These are phyloP conservation scores for Linnemannia exigua DNA, from an alignment of 192 early-diverging fungal species.

Conservation along the genomic window DNA sequence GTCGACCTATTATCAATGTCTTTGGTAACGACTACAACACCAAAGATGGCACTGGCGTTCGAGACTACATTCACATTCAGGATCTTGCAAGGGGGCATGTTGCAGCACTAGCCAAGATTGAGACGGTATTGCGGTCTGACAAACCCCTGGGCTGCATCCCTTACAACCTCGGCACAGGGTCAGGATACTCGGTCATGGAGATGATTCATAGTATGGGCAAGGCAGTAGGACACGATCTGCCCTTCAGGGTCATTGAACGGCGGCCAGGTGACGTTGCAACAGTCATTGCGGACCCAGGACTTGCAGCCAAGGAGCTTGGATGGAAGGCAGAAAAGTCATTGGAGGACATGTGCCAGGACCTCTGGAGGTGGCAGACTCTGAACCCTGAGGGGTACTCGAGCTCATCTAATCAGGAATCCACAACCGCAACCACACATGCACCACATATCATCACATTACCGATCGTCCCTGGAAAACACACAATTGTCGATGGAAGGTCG, in stretches of 20 bases:
- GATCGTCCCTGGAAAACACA: background rate
- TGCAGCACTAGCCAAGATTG: constrained; percentile 84
- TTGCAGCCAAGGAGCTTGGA: constrained; percentile 46
- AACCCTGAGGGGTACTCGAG: constrained; percentile 64
- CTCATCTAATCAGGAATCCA: background rate
- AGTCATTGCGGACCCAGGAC: constrained; percentile 81
- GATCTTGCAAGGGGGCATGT: constrained; percentile 94
- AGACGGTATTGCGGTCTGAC: constrained; percentile 28
- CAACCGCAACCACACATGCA: background rate
- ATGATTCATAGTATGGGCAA: constrained; percentile 87
- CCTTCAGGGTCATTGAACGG: constrained; percentile 73
- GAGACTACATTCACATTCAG: constrained; percentile 98
- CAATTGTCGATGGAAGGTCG: background rate
- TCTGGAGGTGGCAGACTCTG: constrained; percentile 65
- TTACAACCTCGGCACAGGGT: constrained; percentile 93
- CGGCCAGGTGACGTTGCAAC: constrained; percentile 87
- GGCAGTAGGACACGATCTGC: constrained; percentile 85
- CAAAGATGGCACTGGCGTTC: constrained; percentile 92
- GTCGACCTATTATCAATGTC: constrained; percentile 84
- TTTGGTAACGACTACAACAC: constrained; percentile 97
- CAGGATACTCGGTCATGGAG: constrained; percentile 92
- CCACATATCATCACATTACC: background rate
- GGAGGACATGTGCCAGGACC: constrained; percentile 63
- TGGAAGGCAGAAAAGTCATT: constrained; percentile 55
- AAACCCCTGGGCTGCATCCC: constrained; percentile 70